Percentiles rank a stretch among this genome's conserved stretches.
These are phyloP conservation scores for Candida pseudoviswanathii DNA, from an alignment of 1,139 yeast species.

Conservation along the genomic window DNA sequence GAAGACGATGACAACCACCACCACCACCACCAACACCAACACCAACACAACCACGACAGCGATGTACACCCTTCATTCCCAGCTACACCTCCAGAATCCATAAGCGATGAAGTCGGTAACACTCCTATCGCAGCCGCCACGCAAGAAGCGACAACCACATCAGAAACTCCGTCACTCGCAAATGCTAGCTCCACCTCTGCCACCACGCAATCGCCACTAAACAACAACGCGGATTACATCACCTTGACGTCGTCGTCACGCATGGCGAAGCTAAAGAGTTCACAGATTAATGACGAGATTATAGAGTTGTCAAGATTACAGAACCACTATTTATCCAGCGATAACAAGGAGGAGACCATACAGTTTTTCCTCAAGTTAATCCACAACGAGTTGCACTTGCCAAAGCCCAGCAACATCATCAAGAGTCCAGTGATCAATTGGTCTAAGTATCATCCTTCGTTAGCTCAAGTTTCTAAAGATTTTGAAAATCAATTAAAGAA, in stretches of 20 bases:
- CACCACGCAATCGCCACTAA: slow-evolving; percentile 18
- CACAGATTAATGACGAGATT: slow-evolving; percentile 33
- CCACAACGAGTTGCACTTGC: slow-evolving; percentile 35
- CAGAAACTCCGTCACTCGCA: not conserved
- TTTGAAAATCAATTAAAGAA: slow-evolving; percentile 13
- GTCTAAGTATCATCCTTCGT: slow-evolving; percentile 30
- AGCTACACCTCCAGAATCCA: slow-evolving; percentile 14
- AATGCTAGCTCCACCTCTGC: not conserved
- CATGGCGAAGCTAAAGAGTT: slow-evolving; percentile 27
- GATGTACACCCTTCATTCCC: slow-evolving; percentile 8
- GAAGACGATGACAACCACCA: slow-evolving; percentile 12
- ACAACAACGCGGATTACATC: slow-evolving; percentile 41
- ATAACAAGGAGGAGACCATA: slow-evolving; percentile 27
- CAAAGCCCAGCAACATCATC: slow-evolving; percentile 37
- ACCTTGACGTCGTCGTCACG: slow-evolving; percentile 39
- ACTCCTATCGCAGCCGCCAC: slow-evolving; percentile 5
- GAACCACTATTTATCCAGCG: slow-evolving; percentile 19
- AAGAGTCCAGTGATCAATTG: slow-evolving; percentile 43
- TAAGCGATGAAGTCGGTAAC: slow-evolving; percentile 3
- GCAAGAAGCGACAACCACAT: not conserved
- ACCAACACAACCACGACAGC: not conserved
- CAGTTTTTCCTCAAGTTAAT: slow-evolving; percentile 32
- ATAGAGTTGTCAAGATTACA: slow-evolving; percentile 32
- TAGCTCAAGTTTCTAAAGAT: slow-evolving; percentile 17
- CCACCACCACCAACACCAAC: slow-evolving; percentile 4